Base-by-base conservation (phyloP, 805 yeast genomes). In the Henningerozyma blattae region DNA sequence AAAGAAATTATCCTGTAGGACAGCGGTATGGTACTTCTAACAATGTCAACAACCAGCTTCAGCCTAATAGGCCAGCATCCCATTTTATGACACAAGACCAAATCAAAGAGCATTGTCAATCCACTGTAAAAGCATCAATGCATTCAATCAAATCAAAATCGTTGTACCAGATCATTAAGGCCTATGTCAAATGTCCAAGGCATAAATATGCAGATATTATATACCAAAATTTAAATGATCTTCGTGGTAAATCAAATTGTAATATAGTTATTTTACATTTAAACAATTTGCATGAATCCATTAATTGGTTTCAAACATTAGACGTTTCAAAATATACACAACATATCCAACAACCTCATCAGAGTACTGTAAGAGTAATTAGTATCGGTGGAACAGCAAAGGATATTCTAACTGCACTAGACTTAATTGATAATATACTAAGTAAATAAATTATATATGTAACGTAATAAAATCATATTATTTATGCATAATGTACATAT, bases 311-410 rank as follows among this genome's bases (percentile, higher is more conserved):
- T 32, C 39, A 43, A 17, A 33, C 48, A 3, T 32, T 56, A 13
- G 43, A 48, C n/a, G 22, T 49, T 5, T 19, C 44, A 10, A 44
- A 44, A 28, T 44, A 43, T 28, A 48, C 58, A 5, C 32, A 31
- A 13, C 27, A 40, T n/a, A 28, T 34, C 3, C 49, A 44, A 24
- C 35, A 32, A 14, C 57, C 57, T 15, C 59, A 53, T 31, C 54
- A 55, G n/a, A 48, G 52, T 22, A 49, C 59, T 12, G 46, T 49
- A 5, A 41, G 56, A 27, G 49, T 50, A 3, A 41, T 54, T 1
- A 51, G 55, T 28, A 44, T 54, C 17, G 59, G 60, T 24, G 59
- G 60, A 5, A 47, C 53, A 13, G 54, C 52, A 4, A 60, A 54
- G 31, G 51, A 55, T 35, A 49, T 52, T 24, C 27, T 43, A n/a